These are phyloP conservation scores for Batkoa obscura DNA, from an alignment of 371 early-diverging fungal species.

Conservation along the genomic window DNA sequence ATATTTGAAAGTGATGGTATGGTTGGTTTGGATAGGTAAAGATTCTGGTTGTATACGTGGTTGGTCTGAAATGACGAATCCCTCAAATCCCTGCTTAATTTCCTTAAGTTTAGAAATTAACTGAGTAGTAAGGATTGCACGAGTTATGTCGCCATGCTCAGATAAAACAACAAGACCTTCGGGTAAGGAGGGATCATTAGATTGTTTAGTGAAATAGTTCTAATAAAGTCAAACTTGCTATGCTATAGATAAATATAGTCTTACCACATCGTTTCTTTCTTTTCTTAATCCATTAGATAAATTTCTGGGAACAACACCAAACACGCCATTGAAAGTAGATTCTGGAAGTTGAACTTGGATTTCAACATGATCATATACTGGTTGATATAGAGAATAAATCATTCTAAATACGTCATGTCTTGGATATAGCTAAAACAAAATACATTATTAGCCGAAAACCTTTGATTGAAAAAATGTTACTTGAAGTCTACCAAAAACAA, in stretches of 20 bases:
- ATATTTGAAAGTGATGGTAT: background rate
- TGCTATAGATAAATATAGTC: background rate
- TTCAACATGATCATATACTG: conserved; percentile 1
- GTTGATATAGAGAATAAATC: background rate
- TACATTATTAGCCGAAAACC: background rate
- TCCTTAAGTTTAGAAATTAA: background rate
- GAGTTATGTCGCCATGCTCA: conserved; percentile 4
- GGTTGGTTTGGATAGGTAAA: background rate
- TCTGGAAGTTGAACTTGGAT: conserved; percentile 2
- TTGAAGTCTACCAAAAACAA: background rate
- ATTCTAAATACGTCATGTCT: conserved; percentile 6
- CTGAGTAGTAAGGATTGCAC: background rate
- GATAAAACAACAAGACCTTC: background rate
- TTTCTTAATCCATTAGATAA: background rate
- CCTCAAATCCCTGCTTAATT: background rate
- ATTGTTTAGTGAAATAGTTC: conserved; percentile 5
- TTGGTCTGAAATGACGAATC: background rate
- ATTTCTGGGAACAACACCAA: background rate
- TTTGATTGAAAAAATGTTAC: background rate
- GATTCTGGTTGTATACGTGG: background rate
- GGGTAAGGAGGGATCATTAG: background rate
- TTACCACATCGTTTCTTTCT: conserved; percentile 7
- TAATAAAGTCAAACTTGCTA: background rate
- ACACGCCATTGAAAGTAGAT: background rate
- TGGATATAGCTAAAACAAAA: conserved; percentile 3